phyloP scores from a whole-genome alignment of 2,329 filamentous ascomycete species.

The Sporothrix euskadiensis region DNA sequence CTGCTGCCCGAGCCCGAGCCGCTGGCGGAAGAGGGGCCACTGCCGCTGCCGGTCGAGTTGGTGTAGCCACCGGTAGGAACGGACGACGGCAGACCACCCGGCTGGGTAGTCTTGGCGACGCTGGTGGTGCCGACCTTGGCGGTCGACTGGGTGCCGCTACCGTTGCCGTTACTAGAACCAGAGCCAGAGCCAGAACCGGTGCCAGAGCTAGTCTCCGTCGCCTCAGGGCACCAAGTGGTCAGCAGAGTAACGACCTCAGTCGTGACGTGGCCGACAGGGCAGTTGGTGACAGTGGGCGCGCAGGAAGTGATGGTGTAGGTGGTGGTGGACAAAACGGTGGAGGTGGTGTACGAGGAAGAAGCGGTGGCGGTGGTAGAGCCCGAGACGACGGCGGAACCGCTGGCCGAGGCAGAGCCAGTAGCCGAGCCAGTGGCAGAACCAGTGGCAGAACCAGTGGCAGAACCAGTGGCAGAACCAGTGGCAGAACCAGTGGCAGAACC shows the following conservation, averaged over 20 bases:
- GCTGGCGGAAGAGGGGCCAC: too few relatives aligned
- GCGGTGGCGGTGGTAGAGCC: slow-evolving; percentile 1
- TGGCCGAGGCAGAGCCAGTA: background rate
- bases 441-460: background rate
- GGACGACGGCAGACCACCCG: background rate
- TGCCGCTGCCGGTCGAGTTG: background rate
- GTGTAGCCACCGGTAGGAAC: background rate
- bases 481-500: too few relatives aligned
- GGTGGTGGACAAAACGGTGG: slow-evolving; percentile 32
- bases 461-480: slow-evolving; percentile 26
- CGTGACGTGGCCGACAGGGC: slow-evolving; percentile 34
- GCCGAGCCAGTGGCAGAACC: background rate
- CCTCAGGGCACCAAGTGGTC: slow-evolving; percentile 43
- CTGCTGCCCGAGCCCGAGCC: background rate
- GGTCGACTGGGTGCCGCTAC: background rate
- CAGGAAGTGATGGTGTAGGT: slow-evolving; percentile 37
- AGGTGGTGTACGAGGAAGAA: slow-evolving; percentile 26
- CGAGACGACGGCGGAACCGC: background rate
- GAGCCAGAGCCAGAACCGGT: background rate
- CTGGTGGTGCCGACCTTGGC: background rate
- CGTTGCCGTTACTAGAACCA: too few relatives aligned
- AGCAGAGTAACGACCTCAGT: slow-evolving; percentile 36
- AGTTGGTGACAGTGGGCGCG: slow-evolving; percentile 32
- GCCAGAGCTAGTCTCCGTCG: background rate
- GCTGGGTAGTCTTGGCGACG: background rate